Evolutionary conservation across 306 rosid species (phyloP).

Genomic region (Canavalia gladiata): DNA sequence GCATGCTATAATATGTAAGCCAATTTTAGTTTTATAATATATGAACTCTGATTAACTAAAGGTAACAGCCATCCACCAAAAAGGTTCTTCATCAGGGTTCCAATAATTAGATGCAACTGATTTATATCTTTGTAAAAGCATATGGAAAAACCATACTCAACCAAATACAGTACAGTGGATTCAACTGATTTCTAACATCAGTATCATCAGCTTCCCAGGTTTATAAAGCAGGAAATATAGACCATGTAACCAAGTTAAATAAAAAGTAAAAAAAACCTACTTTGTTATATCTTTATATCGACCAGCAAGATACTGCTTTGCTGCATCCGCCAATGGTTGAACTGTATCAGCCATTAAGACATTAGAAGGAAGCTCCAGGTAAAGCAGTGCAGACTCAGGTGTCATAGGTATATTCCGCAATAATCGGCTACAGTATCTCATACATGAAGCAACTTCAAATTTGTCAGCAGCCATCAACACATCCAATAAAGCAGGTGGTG

Average conservation of each 20-base stretch:
- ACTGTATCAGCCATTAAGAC: constrained; percentile 94
- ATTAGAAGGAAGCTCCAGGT: constrained; percentile 93
- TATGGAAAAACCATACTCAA: neutral
- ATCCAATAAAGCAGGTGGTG: constrained; percentile 84
- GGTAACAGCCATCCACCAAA: neutral
- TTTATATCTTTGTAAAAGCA: too few species aligned
- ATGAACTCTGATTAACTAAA: constrained; percentile 11
- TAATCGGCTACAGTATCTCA: constrained; percentile 82
- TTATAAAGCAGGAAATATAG: neutral
- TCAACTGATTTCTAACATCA: neutral
- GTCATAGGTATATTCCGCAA: constrained; percentile 85
- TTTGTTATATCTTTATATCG: constrained; percentile 88
- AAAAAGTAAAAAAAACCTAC: constrained; percentile 55
- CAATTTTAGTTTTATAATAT: neutral
- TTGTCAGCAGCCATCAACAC: constrained; percentile 99
- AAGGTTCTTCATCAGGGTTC: neutral
- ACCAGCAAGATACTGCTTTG: constrained; percentile 84
- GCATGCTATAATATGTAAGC: neutral
- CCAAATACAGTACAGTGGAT: neutral
- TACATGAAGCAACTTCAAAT: constrained; percentile 95
- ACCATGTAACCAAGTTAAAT: constrained; percentile 1
- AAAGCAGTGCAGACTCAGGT: constrained; percentile 92
- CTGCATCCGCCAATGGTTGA: constrained; percentile 92
- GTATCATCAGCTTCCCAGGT: neutral
- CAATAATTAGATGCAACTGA: neutral